These are phyloP conservation scores for Arthroderma sp. DNA, from an alignment of 2,329 filamentous ascomycete species.

Conservation along the genomic window DNA sequence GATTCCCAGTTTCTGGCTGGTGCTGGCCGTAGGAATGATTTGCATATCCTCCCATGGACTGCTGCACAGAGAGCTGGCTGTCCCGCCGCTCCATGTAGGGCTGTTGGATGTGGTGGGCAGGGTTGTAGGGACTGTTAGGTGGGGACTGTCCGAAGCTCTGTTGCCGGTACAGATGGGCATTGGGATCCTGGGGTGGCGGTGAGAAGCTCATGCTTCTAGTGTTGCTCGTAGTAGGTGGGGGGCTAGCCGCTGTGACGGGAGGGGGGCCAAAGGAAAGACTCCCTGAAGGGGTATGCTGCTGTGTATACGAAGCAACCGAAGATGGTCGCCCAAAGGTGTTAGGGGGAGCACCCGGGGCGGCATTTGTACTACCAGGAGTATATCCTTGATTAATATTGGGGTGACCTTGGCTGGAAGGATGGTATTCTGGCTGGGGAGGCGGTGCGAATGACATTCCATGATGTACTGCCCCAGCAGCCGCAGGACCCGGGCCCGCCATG, in stretches of 20 bases:
- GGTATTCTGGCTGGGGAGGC: slow-evolving; percentile 13
- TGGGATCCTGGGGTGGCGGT: slow-evolving; percentile 22
- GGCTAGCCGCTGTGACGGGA: slow-evolving; percentile 5
- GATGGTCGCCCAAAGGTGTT: slow-evolving; percentile 10
- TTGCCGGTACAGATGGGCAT: slow-evolving; percentile 23
- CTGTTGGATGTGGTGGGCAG: slow-evolving; percentile 8
- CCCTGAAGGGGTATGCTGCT: slow-evolving; percentile 2
- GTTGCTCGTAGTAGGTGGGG: slow-evolving; percentile 11
- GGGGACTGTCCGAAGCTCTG: slow-evolving; percentile 14
- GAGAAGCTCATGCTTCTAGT: slow-evolving; percentile 18
- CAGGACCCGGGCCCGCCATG: slow-evolving; percentile 33
- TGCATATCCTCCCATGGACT: slow-evolving; percentile 27
- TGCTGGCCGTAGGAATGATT: slow-evolving; percentile 30
- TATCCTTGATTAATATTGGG: slow-evolving; percentile 2
- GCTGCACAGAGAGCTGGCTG: slow-evolving; percentile 6
- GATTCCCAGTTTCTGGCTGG: slow-evolving; percentile 14
- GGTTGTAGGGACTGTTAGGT: slow-evolving; percentile 2
- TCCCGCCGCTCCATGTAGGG: slow-evolving; percentile 3
- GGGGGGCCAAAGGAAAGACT: slow-evolving; percentile 18
- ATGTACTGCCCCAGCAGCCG: slow-evolving; percentile 29
- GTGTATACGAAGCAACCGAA: not conserved
- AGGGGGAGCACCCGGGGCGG: not conserved
- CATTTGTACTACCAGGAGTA: not conserved
- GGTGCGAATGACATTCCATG: slow-evolving; percentile 21
- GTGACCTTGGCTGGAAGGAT: slow-evolving; percentile 13